phyloP scores from a whole-genome alignment of 345 rosid species.

The sweet orange (Citrus sinensis) region DVS_A1.0 CM039161.1:1527001-1527500 shows the following conservation, averaged over 20 bases:
- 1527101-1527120: slow-evolving; percentile 42
- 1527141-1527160: slow-evolving; percentile 81
- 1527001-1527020: slow-evolving; percentile 87
- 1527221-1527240: slow-evolving; percentile 83
- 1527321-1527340: slow-evolving; percentile 61
- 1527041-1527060: slow-evolving; percentile 75
- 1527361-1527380: slow-evolving; percentile 57
- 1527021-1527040: slow-evolving; percentile 75
- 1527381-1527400: slow-evolving; percentile 70
- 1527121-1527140: slow-evolving; percentile 79
- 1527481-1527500: slow-evolving; percentile 55
- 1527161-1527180: slow-evolving; percentile 87
- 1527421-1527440: slow-evolving; percentile 68
- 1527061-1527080: slow-evolving; percentile 71
- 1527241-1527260: slow-evolving; percentile 59
- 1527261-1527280: slow-evolving; percentile 61
- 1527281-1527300: slow-evolving; percentile 78
- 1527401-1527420: slow-evolving; percentile 72
- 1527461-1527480: slow-evolving; percentile 81
- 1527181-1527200: slow-evolving; percentile 86
- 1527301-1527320: slow-evolving; percentile 57
- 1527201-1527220: slow-evolving; percentile 71
- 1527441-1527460: slow-evolving; percentile 59
- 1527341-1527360: slow-evolving; percentile 69
- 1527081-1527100: not conserved